Conservation (phyloP, 2,329 filamentous ascomycete genomes). For the Talaromyces sp. region DNA sequence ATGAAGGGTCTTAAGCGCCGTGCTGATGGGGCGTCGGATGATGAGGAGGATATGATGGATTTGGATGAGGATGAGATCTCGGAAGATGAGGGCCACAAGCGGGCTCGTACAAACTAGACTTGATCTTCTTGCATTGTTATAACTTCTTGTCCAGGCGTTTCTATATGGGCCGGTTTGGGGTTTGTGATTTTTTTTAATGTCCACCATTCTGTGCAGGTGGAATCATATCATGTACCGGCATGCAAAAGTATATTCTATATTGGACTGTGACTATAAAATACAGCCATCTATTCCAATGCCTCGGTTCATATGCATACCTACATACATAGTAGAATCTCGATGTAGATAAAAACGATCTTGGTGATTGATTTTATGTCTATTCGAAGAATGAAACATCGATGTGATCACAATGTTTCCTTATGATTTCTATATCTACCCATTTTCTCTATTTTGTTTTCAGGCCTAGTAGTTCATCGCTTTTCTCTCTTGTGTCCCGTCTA, state of each 20-base stretch:
- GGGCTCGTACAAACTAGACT: constrained; percentile 32
- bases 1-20: constrained; percentile 97
- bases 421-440: no score
- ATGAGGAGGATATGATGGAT: constrained; percentile 56
- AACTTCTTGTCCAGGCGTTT: constrained; percentile 29
- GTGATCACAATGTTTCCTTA: no score
- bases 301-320: not conserved
- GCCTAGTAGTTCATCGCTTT: no score
- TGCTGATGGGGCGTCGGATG: constrained; percentile 62
- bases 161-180: constrained; percentile 23
- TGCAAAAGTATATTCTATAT: constrained; percentile 23
- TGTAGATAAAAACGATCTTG: no score
- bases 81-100: constrained; percentile 39
- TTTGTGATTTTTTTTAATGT: constrained; percentile 26
- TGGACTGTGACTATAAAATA: constrained; percentile 3
- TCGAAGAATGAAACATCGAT: no score
- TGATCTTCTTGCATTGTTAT: constrained; percentile 25
- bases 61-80: constrained; percentile 38
- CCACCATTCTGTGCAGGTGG: constrained; percentile 13
- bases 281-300: not conserved
- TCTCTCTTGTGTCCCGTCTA: no score
- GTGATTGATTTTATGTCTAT: no score
- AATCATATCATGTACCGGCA: constrained; percentile 23
- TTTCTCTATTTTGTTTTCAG: no score
- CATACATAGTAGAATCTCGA: not conserved